A percentile compares a stretch with the other conserved stretches of the same genome.
These are phyloP conservation scores for Zygotorulaspora sp. DNA, from an alignment of 805 yeast genomes.

Conservation along the genomic window DNA sequence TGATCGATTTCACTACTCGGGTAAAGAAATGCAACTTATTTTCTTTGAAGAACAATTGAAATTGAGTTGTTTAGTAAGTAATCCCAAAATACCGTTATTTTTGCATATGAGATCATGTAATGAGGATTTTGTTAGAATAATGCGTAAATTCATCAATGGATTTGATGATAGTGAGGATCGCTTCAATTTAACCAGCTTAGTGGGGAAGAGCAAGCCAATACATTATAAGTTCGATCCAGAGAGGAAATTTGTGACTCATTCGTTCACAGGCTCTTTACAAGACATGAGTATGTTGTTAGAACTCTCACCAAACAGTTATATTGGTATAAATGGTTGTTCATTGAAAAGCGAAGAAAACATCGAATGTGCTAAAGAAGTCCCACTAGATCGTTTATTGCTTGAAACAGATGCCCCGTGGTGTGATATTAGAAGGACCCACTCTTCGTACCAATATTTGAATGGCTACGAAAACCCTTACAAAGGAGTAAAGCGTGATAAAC, in stretches of 20 bases:
- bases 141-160: conserved; percentile 56
- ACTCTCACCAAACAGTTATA: conserved; percentile 39
- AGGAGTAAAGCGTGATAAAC: conserved; percentile 34
- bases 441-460: conserved; percentile 56
- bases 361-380: conserved; percentile 60
- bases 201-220: conserved; percentile 13
- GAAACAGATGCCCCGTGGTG: conserved; percentile 99
- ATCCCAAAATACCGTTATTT: conserved; percentile 70
- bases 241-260: conserved; percentile 81
- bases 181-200: conserved; percentile 14
- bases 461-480: conserved; percentile 30
- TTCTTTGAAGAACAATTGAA: conserved; percentile 75
- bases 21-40: conserved; percentile 57
- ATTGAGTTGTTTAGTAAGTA: conserved; percentile 36
- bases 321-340: conserved; percentile 93
- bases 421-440: conserved; percentile 80
- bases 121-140: conserved; percentile 64
- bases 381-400: conserved; percentile 63
- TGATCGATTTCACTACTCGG: conserved; percentile 77
- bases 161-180: conserved; percentile 33
- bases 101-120: conserved; percentile 86
- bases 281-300: conserved; percentile 58
- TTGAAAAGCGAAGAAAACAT: conserved; percentile 72
- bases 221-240: conserved; percentile 33
- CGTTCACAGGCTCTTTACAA: conserved; percentile 77